Evolutionary conservation across 257 asterid species (phyloP).

Genomic region (Euphrasia confusa): DNA sequence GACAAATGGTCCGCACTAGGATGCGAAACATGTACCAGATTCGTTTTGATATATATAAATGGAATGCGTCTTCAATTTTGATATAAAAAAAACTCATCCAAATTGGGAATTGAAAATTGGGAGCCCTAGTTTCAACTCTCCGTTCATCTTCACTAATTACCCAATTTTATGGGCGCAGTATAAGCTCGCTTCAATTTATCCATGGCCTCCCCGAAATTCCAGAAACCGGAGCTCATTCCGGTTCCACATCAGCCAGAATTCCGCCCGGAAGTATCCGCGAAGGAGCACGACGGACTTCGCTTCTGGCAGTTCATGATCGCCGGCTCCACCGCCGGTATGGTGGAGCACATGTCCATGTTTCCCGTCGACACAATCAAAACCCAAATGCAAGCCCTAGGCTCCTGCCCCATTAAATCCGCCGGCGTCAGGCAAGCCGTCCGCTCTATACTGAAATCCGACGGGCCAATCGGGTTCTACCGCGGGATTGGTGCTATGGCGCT

Average conservation of each 20-base stretch:
- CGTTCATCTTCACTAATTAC: no score
- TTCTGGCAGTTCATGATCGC: constrained; percentile 92
- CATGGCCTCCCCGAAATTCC: constrained; percentile 75
- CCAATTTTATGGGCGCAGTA: no score
- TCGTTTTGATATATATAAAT: no score
- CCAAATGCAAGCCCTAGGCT: constrained; percentile 88
- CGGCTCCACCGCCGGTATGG: constrained; percentile 88
- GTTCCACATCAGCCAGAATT: constrained; percentile 33
- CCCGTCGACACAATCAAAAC: constrained; percentile 92
- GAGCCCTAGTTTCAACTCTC: no score
- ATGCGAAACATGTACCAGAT: no score
- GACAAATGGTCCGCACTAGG: no score
- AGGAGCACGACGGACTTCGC: constrained; percentile 76
- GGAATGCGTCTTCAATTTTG: no score
- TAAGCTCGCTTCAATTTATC: neutral
- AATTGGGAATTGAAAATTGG: no score
- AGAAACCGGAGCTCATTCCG: constrained; percentile 58
- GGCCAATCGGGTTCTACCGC: constrained; percentile 66
- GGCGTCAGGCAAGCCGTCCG: constrained; percentile 52
- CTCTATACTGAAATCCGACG: constrained; percentile 66
- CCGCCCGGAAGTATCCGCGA: constrained; percentile 32
- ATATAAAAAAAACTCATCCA: no score
- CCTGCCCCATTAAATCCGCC: constrained; percentile 76
- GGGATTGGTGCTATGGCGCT: constrained; percentile 97
- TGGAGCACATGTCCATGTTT: constrained; percentile 97